Base-by-base conservation (phyloP, 192 early-diverging fungal species). In the Backusella tuberculispora region DNA sequence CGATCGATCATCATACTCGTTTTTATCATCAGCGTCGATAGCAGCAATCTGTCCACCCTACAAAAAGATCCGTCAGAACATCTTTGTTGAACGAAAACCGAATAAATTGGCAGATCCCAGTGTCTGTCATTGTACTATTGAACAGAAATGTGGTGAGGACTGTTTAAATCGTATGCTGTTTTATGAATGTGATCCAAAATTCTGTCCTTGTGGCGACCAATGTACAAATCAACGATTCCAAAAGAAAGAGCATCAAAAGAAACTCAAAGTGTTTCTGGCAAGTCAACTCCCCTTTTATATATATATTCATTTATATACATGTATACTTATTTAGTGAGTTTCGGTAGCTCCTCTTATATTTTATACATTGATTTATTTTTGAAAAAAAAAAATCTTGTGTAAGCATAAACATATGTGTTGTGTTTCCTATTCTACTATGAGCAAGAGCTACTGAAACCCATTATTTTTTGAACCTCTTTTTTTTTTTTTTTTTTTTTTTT, bases 221-320 rank as follows among this genome's bases (percentile, higher is more conserved):
- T 96, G 95, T 77, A 85, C 90, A 0, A 96, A 96, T 76, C 92
- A 92, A 64, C 75, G 89, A 10, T 95, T 96, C 68, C 92, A 93
- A 65, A 76, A 75, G 48, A 83, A 77, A 37, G 86, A 91, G 48
- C 43, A 53, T 14, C 74, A 87, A 17, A 77, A 84, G 21, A 76
- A 83, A 19, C 76, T 95, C 7, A 80, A 89, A 63, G 89, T 95
- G 10, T 85, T 85, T 67, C 85, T 84, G 87, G 93, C 93, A 84
- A 67, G 79, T n/a, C 21, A 29, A 17, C 46, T 38, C 8, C 21
- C 26, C 41, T 24, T 38, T 60, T 13, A 72, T 45, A 12, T 67
- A 43, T 38, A 19, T n/a, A 47, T 68, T 9, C 9, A 19, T 17
- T 66, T 5, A 66, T 78, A 21, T 6, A 14, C 53, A 7, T 41